phyloP scores from a whole-genome alignment of 1,284 basidiomycete genomes.

The Apiotrichum laibachii region DNA sequence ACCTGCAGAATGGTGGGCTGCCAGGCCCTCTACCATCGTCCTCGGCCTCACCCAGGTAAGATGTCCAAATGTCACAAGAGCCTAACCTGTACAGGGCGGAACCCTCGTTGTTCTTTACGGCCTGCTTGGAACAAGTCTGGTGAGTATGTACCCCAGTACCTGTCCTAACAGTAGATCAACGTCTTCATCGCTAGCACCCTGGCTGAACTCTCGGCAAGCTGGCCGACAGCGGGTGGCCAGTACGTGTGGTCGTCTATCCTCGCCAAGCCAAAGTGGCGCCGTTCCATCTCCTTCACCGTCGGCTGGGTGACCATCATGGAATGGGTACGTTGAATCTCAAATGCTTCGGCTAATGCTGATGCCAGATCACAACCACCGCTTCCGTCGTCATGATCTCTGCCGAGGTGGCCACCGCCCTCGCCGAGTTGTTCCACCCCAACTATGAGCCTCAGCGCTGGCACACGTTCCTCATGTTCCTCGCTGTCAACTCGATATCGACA shows the following conservation, averaged over 20 bases:
- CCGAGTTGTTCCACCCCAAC: conserved; percentile 15
- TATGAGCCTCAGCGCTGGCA: conserved; percentile 24
- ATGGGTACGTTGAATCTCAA: not conserved
- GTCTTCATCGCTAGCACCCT: conserved; percentile 10
- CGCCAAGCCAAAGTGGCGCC: too few relatives aligned
- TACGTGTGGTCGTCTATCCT: conserved; percentile 15
- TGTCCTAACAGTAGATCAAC: conserved; percentile 7
- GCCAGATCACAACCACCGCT: conserved; percentile 17
- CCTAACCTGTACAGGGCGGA: not conserved
- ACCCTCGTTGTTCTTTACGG: conserved; percentile 7
- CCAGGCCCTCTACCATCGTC: conserved; percentile 16
- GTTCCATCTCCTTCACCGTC: conserved; percentile 18
- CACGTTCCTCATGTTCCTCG: conserved; percentile 21
- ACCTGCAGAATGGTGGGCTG: conserved; percentile 12
- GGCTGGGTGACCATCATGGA: conserved; percentile 21
- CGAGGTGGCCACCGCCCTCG: conserved; percentile 20
- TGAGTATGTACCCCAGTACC: conserved; percentile 13
- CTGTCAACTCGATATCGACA: conserved; percentile 15
- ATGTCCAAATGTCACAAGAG: too few relatives aligned
- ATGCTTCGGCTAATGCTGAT: too few relatives aligned
- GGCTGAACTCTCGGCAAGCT: conserved; percentile 11
- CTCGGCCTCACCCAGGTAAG: not conserved
- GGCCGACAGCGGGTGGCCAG: conserved; percentile 14
- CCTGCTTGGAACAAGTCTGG: conserved; percentile 9
- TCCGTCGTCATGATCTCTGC: conserved; percentile 23